Conservation (phyloP, 1,139 yeast species). For the Kurtzmaniella quercitrusa region DNA sequence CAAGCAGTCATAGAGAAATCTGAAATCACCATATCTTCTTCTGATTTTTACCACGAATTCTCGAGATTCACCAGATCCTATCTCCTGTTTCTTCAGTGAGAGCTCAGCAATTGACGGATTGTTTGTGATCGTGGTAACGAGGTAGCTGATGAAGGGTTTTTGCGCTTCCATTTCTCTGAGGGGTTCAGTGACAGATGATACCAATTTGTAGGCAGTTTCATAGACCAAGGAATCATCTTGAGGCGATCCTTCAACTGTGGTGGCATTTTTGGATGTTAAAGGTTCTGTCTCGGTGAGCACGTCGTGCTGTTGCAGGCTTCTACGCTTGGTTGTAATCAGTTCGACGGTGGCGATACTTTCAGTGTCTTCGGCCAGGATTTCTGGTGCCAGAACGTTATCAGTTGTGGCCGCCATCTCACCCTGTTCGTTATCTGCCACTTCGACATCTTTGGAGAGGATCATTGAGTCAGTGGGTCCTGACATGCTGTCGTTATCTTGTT, state of each 20-base stretch:
- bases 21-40: slow-evolving; percentile 79
- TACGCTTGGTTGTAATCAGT: background rate
- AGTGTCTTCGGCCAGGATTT: background rate
- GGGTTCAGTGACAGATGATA: slow-evolving; percentile 61
- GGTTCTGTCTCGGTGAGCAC: background rate
- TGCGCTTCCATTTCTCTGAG: slow-evolving; percentile 72
- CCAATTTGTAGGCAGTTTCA: slow-evolving; percentile 18
- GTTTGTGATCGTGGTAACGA: slow-evolving; percentile 60
- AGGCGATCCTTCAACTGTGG: background rate
- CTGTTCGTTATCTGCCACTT: background rate
- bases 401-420: background rate
- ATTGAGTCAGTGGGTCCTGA: slow-evolving; percentile 1
- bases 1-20: slow-evolving; percentile 70
- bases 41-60: slow-evolving; percentile 51
- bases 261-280: background rate
- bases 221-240: background rate
- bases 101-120: slow-evolving; percentile 40
- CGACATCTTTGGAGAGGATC: slow-evolving; percentile 14
- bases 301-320: background rate
- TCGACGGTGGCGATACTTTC: slow-evolving; percentile 2
- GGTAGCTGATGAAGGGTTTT: slow-evolving; percentile 76
- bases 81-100: slow-evolving; percentile 16
- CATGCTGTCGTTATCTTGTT: slow-evolving; percentile 7
- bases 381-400: background rate
- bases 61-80: slow-evolving; percentile 18